Conservation (phyloP, 2,329 filamentous ascomycete species). For the Exophiala sp. region DNA sequence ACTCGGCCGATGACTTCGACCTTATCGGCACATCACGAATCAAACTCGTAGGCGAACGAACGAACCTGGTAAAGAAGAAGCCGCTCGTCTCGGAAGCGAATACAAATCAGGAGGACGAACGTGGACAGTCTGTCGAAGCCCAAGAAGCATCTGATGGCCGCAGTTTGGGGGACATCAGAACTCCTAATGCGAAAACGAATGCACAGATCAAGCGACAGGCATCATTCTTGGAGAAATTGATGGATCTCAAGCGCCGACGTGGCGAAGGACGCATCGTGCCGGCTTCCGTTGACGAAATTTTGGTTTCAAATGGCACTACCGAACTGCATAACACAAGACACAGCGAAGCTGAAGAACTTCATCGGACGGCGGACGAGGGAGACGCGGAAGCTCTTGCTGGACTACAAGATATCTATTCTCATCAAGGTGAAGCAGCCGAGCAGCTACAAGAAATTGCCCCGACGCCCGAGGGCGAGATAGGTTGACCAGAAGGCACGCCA, state of each 20-base stretch:
- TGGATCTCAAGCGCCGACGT: slow-evolving; percentile 60
- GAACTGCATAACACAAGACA: slow-evolving; percentile 33
- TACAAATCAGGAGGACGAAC: slow-evolving; percentile 4
- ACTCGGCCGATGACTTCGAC: slow-evolving; percentile 55
- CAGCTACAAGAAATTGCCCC: background rate
- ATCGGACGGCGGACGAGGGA: slow-evolving; percentile 36
- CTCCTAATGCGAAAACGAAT: slow-evolving; percentile 29
- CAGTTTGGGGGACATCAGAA: slow-evolving; percentile 20
- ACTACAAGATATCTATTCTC: slow-evolving; percentile 37
- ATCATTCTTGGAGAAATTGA: slow-evolving; percentile 63
- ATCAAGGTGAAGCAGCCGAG: slow-evolving; percentile 13
- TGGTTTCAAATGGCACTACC: slow-evolving; percentile 36
- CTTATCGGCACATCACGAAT: slow-evolving; percentile 68
- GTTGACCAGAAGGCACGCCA: slow-evolving; percentile 7
- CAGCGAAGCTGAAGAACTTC: slow-evolving; percentile 35
- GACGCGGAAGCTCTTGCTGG: slow-evolving; percentile 36
- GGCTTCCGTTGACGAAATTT: slow-evolving; percentile 39
- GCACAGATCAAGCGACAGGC: slow-evolving; percentile 42
- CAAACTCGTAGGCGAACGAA: slow-evolving; percentile 66
- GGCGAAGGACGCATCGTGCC: slow-evolving; percentile 64
- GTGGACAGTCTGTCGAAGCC: background rate
- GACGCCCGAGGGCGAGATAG: slow-evolving; percentile 1
- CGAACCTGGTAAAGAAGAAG: slow-evolving; percentile 51
- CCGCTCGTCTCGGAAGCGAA: background rate
- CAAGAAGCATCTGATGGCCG: slow-evolving; percentile 3